Evolutionary conservation across 768 basidiomycete species (phyloP), one percentile per base, ranked within the genome.

Genomic region (Lactarius sp.): DNA sequence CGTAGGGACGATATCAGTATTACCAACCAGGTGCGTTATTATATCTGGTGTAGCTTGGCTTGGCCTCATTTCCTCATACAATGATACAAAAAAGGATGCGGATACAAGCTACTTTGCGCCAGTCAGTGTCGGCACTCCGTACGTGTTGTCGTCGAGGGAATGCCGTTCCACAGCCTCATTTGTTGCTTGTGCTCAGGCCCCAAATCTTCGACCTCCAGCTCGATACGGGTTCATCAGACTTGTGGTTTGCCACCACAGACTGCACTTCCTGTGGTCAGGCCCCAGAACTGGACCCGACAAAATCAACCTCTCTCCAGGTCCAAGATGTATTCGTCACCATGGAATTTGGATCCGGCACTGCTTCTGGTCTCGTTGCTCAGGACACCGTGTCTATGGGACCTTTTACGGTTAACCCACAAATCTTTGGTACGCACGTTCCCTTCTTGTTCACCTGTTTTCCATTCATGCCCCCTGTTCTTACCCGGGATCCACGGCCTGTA

Each of bases 161-260:
- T 7, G 6, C 12, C 14, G 27, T 46, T 41, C 39, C 18, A 2
- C 33, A 6, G n/a, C n/a, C 27, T 56, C 42, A 39, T 37, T 58
- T 13, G 2, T 20, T 6, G 8, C 31, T 4, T 42, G 4, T 36
- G 8, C 44, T 7, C 65, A 88, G 86, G 13, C 73, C 85, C 0
- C 92, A 94, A 73, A 47, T 75, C 3, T 88, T 97, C 71, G 78
- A 85, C 59, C 79, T 97, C 59, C 85, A 96, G 59, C 82, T 98
- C 39, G 96, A 98, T 73, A 98, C 96, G 0, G 94, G 94, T 14
- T 92, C 89, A 0, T 85, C 85, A 20, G 96, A 98, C 74, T 77
- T 98, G 5, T 99, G 94, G 96, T 80, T 99, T 7, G 86, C 87
- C 0, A 78, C 80, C 16, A 72, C 75, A 0, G 53, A 70, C 67